Evolutionary conservation across 2,329 filamentous ascomycete genomes (phyloP).

Genomic region (Aspergillus sp.): DNA sequence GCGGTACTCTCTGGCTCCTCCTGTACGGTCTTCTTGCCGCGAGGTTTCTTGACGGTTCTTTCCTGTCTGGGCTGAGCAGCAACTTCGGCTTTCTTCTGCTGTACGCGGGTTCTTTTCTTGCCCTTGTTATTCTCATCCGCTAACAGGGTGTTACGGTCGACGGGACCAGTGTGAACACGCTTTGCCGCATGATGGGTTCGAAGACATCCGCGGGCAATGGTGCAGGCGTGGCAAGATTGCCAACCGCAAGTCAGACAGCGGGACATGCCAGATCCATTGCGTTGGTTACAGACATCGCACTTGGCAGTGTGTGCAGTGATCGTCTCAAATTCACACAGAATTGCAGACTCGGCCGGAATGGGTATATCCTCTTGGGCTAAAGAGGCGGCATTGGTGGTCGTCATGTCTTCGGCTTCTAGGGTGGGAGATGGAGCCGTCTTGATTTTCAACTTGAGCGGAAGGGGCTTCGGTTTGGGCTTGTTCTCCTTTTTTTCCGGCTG

Average conservation of each 20-base stretch:
- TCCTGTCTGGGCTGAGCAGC: background rate
- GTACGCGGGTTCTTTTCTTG: background rate
- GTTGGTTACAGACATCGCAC: slow-evolving; percentile 32
- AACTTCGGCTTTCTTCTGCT: background rate
- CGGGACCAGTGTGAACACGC: slow-evolving; percentile 5
- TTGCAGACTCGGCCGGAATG: too few relatives aligned
- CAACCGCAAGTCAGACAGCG: slow-evolving; percentile 30
- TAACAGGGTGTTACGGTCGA: background rate
- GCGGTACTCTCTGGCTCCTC: too few relatives aligned
- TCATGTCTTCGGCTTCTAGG: too few relatives aligned
- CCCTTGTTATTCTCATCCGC: background rate
- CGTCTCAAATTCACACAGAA: slow-evolving; percentile 14
- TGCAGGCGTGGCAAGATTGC: slow-evolving; percentile 33
- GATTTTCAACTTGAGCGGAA: too few relatives aligned
- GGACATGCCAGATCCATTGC: slow-evolving; percentile 27
- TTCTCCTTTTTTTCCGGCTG: too few relatives aligned
- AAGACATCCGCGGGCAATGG: slow-evolving; percentile 6
- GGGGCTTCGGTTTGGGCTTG: too few relatives aligned
- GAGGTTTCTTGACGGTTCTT: background rate
- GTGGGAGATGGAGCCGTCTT: too few relatives aligned
- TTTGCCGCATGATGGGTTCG: slow-evolving; percentile 7
- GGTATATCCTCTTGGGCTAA: too few relatives aligned
- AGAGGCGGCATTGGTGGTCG: too few relatives aligned
- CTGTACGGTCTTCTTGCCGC: too few relatives aligned
- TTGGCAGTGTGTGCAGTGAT: slow-evolving; percentile 31